Evolutionary conservation across 1,284 basidiomycete species (phyloP).

Genomic region (Leccinum solheimii): DNA sequence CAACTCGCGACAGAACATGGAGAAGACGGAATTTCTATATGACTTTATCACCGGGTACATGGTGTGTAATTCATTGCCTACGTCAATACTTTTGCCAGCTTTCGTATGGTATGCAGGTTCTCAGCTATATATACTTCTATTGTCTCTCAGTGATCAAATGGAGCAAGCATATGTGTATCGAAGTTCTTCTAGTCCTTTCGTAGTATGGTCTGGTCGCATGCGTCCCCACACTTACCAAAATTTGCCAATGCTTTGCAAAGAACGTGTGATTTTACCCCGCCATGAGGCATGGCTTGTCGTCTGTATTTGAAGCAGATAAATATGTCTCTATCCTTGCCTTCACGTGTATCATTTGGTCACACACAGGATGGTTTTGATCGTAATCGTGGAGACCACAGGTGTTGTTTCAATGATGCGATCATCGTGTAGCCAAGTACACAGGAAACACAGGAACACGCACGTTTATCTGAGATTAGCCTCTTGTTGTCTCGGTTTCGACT

Average conservation of each 20-base stretch:
- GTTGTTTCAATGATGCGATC: background rate
- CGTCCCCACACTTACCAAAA: background rate
- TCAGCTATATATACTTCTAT: background rate
- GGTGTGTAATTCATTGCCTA: background rate
- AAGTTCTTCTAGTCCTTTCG: background rate
- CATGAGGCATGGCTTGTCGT: background rate
- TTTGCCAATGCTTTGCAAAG: background rate
- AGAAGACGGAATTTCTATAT: background rate
- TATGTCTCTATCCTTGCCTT: background rate
- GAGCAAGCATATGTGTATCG: background rate
- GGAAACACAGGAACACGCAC: background rate
- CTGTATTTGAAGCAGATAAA: background rate
- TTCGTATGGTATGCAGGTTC: background rate
- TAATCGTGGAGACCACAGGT: background rate
- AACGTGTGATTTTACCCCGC: background rate
- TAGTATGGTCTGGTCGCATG: background rate
- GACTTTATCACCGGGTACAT: background rate
- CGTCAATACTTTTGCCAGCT: background rate
- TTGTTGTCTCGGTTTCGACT: background rate
- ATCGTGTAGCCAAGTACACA: background rate
- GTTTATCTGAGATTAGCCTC: background rate
- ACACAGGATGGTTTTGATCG: background rate
- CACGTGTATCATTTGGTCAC: background rate
- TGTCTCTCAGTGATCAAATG: background rate
- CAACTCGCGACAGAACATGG: background rate